These are phyloP conservation scores for Podila verticillata DNA, from an alignment of 192 early-diverging fungal species.

Conservation along the genomic window DNA sequence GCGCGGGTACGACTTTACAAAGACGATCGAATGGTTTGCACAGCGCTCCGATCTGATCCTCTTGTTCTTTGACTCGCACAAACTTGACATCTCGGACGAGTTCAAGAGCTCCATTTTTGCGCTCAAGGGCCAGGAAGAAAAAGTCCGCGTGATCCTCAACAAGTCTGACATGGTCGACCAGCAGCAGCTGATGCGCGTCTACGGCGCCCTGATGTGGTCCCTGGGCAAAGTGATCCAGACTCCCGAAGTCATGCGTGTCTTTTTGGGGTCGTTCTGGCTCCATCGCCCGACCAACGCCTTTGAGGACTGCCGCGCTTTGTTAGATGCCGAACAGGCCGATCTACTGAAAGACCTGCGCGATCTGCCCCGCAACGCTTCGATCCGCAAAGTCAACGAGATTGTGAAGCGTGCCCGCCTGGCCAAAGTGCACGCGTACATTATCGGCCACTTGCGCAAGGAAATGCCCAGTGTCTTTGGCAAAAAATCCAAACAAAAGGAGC, in stretches of 20 bases:
- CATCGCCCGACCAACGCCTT: slow-evolving; percentile 69
- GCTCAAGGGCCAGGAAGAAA: slow-evolving; percentile 87
- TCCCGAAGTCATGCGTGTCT: slow-evolving; percentile 92
- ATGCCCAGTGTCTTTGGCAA: slow-evolving; percentile 90
- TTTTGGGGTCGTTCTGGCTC: slow-evolving; percentile 84
- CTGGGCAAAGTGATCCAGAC: slow-evolving; percentile 88
- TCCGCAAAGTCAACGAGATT: slow-evolving; percentile 91
- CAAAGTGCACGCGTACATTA: slow-evolving; percentile 85
- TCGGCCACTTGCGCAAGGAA: slow-evolving; percentile 81
- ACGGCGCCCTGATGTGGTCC: slow-evolving; percentile 95
- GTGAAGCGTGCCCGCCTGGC: slow-evolving; percentile 86
- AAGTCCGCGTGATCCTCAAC: slow-evolving; percentile 86
- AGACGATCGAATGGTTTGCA: slow-evolving; percentile 88
- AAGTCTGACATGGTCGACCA: slow-evolving; percentile 89
- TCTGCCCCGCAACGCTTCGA: slow-evolving; percentile 81
- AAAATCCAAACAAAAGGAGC: slow-evolving; percentile 74
- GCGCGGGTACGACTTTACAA: slow-evolving; percentile 85
- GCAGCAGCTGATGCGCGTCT: slow-evolving; percentile 90
- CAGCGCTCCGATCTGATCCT: slow-evolving; percentile 86
- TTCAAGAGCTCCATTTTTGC: slow-evolving; percentile 83
- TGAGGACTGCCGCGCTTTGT: slow-evolving; percentile 75
- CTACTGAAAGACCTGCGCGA: slow-evolving; percentile 80
- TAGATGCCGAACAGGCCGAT: slow-evolving; percentile 82
- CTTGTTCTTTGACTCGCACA: slow-evolving; percentile 89
- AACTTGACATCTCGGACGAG: slow-evolving; percentile 91